phyloP scores from a whole-genome alignment of 805 yeast genomes.

The Peterozyma xylosa region DNA sequence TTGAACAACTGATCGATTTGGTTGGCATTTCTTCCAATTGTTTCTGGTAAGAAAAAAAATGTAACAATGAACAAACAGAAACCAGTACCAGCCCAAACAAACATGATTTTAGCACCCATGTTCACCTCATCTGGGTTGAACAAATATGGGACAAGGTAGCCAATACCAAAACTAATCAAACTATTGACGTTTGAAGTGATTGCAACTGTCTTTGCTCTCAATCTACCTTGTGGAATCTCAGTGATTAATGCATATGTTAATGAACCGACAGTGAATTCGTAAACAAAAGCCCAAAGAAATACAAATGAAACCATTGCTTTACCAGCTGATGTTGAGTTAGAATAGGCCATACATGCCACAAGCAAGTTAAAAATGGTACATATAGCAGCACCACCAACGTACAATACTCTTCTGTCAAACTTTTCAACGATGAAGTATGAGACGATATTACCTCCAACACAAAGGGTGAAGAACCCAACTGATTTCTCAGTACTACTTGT shows the following conservation, averaged over 20 bases:
- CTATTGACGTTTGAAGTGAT: constrained; percentile 2
- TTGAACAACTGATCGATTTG: constrained; percentile 52
- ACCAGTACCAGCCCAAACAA: constrained; percentile 7
- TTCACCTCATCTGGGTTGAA: constrained; percentile 9
- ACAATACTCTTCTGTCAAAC: constrained; percentile 22
- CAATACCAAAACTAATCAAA: constrained; percentile 4
- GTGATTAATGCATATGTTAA: constrained; percentile 17
- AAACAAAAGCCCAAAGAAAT: constrained; percentile 16
- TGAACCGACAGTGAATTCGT: constrained; percentile 23
- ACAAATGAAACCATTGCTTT: constrained; percentile 21
- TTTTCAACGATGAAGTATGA: constrained; percentile 25
- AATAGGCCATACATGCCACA: no score
- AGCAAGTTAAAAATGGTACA: constrained; percentile 14
- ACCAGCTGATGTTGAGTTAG: constrained; percentile 19
- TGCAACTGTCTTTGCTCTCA: constrained; percentile 7
- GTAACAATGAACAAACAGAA: constrained; percentile 11
- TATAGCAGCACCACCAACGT: constrained; percentile 13
- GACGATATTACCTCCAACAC: constrained; percentile 17
- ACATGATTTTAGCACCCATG: constrained; percentile 7
- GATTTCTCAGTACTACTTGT: constrained; percentile 1
- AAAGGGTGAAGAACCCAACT: constrained; percentile 2
- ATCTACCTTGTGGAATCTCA: constrained; percentile 5
- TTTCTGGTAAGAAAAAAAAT: constrained; percentile 53
- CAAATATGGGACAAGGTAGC: constrained; percentile 8
- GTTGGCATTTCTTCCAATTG: constrained; percentile 48